A percentile compares a stretch with the other conserved stretches of the same genome.
phyloP scores from a whole-genome alignment of 306 rosid genomes.

The Casuarina equisetifolia region DNA sequence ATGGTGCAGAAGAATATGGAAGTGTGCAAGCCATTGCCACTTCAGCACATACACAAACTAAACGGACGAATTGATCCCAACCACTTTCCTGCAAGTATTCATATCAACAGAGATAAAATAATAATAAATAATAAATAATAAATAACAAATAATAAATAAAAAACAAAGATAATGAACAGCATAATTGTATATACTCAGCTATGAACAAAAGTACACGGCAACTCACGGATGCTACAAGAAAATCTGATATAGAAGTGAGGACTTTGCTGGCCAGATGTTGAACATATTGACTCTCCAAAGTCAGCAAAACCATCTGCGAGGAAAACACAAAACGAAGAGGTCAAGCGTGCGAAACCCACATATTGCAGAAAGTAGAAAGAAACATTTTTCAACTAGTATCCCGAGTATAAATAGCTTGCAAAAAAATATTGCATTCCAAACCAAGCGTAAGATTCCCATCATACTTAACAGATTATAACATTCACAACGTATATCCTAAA shows the following conservation, averaged over 20 bases:
- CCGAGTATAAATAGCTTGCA: background rate
- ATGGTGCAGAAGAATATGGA: slow-evolving; percentile 19
- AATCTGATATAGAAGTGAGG: slow-evolving; percentile 39
- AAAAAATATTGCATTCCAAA: background rate
- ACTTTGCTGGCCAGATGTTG: slow-evolving; percentile 49
- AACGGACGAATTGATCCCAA: slow-evolving; percentile 44
- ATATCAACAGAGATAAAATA: background rate
- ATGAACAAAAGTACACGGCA: slow-evolving; percentile 7
- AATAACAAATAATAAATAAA: background rate
- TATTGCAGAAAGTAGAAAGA: slow-evolving; percentile 5
- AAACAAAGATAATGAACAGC: slow-evolving; percentile 2
- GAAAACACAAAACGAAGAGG: slow-evolving; percentile 16
- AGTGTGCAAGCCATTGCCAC: slow-evolving; percentile 39
- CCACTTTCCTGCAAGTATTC: slow-evolving; percentile 40
- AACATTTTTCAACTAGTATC: background rate
- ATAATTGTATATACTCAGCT: slow-evolving; percentile 9
- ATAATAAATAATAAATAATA: background rate
- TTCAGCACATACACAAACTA: slow-evolving; percentile 49
- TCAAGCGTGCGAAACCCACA: background rate
- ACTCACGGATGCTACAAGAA: slow-evolving; percentile 35
- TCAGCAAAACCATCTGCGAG: slow-evolving; percentile 40
- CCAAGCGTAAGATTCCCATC: background rate
- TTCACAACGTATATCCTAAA: too few relatives aligned
- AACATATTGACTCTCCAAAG: slow-evolving; percentile 45
- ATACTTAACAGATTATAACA: background rate